Evolutionary conservation across 169 alveolate genomes (phyloP), one percentile per base, ranked within the genome.

Genomic region (Cryptosporidium sp.): DNA sequence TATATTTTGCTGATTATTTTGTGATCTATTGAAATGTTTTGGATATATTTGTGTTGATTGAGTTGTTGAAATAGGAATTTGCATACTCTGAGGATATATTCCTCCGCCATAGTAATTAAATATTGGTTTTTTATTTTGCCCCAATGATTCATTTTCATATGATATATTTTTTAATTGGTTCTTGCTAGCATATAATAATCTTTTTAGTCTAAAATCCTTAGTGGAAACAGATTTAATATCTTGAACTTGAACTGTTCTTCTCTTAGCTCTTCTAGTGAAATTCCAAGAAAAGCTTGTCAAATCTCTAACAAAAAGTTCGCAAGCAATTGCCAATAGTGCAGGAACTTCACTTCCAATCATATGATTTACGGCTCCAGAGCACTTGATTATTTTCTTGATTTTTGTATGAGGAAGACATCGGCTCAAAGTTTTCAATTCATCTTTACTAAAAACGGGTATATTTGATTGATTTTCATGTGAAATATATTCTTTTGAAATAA

Each of bases 311-410:
- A 75, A 60, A 4, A 75, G 86, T 10, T 75, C 70, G 21, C 73
- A 75, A 21, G 86, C 86, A 53, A 75, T 75, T 6, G 72, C 86
- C n/a, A 75, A 60, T 29, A 75, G 42, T 21, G 86, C 72, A 39
- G 86, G 86, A 35, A 75, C 86, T 18, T 75, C 86, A 31, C 86
- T 75, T 58, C 72, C 86, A 37, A 60, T 75, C 42, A 75, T 35
- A 39, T 60, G 69, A 23, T 75, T 75, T n/a, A 75, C 60, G 21
- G 51, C 44, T 52, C 86, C 86, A 75, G 71, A 53, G 23, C 53
- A 52, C 31, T 60, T 75, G 2, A 75, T 37, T 75, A 75, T 53
- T 60, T 44, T 60, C 39, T 75, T 75, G 16, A 75, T 75, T 35
- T 60, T 75, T 26, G 86, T 60, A 60, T 75, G 86, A n/a, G 86